Conservation (phyloP, 139 green algal genomes). For the Haematococcus sp. region DNA sequence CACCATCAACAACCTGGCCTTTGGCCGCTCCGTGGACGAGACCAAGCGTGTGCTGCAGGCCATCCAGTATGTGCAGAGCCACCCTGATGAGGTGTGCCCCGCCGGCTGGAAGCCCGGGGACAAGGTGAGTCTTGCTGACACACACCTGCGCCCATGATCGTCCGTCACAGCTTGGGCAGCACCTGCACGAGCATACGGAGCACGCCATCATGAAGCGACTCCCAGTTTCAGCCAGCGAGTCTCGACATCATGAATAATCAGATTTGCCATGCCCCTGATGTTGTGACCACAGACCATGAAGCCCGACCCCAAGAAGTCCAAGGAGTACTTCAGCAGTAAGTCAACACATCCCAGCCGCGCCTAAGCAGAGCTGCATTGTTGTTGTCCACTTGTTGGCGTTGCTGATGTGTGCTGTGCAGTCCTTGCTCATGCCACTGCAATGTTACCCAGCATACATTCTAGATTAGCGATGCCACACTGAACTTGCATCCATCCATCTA, state of each 20-base stretch:
- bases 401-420: too few species aligned
- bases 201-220: neutral
- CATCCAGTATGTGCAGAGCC: constrained; percentile 86
- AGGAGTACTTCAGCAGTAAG: constrained; percentile 31
- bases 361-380: too few species aligned
- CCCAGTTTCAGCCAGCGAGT: neutral
- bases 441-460: too few species aligned
- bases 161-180: neutral
- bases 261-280: too few species aligned
- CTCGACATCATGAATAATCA: too few species aligned
- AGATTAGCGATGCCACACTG: too few species aligned
- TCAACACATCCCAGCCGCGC: too few species aligned
- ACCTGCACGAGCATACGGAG: too few species aligned
- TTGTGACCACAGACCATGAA: constrained; percentile 37
- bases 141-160: neutral
- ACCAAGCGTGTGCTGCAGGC: constrained; percentile 89
- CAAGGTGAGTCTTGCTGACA: constrained; percentile 8
- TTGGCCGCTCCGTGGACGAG: constrained; percentile 95
- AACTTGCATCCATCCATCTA: too few species aligned
- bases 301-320: constrained; percentile 39
- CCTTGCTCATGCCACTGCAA: too few species aligned
- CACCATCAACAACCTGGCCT: constrained; percentile 95
- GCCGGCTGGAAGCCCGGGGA: constrained; percentile 94
- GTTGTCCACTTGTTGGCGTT: too few species aligned
- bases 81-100: constrained; percentile 92